Base-by-base conservation (phyloP, 306 rosid species). In the Vigna hirtella region DNA sequence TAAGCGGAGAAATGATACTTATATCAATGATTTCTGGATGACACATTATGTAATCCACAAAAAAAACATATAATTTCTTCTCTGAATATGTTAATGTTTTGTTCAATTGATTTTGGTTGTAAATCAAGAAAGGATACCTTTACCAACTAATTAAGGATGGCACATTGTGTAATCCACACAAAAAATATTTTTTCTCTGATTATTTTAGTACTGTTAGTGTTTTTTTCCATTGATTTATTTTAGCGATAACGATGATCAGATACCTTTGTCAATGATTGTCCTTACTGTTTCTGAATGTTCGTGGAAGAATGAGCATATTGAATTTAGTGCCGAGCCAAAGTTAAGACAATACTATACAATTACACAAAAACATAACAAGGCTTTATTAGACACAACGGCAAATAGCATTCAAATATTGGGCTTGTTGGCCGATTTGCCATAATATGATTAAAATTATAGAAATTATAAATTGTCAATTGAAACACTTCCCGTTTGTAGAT, bases 31-130 rank as follows among this genome's bases (percentile, higher is more conserved):
- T 42, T 42, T 42, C 9, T 9, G 47, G 12, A 70, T 47, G 55
- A 24, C 17, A 24, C 70, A 11, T 45, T 59, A 26, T 47, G 47
- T 42, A 42, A 42, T 42, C 12, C 47, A 9, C 47, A 42, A 42
- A 42, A 40, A 20, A 2, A 0, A 1, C 42, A 6, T 9, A 53
- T 40, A 3, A 16, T 72, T 40, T 51, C 17, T 24, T 26, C 34
- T 48, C 20, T 9, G 28, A 9, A 11, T 13, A 12, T 40, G 56
- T 63, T 62, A 22, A 14, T 22, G 26, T 57, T 58, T 63, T 36
- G 49, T n/a, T 66, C 42, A 24, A 38, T 63, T 67, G 52, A 16
- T 52, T 77, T 74, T 57, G 30, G 55, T 18, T 26, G 48, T 73
- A 72, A 42, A 49, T 13, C 17, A 56, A 45, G 15, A 12, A 11